These are phyloP conservation scores for Chlorella variabilis DNA, from an alignment of 163 green algal genomes.

Conservation along the genomic window DNA sequence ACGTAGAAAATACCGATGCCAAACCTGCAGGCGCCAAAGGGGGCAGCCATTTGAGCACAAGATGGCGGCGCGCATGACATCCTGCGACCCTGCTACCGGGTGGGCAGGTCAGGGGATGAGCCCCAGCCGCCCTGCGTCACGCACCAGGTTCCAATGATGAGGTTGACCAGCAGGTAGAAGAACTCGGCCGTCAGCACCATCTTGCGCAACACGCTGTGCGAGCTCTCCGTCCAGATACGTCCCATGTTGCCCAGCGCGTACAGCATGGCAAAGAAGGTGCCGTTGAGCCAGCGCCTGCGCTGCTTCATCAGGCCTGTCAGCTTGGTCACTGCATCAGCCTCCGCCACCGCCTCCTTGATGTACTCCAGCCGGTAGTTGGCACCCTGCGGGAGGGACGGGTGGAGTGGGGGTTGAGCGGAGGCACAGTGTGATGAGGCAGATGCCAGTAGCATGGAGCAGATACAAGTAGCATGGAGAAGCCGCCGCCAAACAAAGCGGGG, in stretches of 20 bases:
- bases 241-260: constrained; percentile 55
- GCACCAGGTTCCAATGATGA: constrained; percentile 49
- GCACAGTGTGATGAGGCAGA: not conserved
- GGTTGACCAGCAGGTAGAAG: constrained; percentile 46
- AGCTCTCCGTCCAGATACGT: constrained; percentile 52
- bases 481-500: not conserved
- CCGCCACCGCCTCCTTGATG: constrained; percentile 55
- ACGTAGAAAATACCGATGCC: constrained; percentile 56
- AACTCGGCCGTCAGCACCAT: constrained; percentile 47
- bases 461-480: not conserved
- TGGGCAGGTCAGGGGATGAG: no score
- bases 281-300: constrained; percentile 56
- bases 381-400: not conserved
- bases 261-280: constrained; percentile 57
- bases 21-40: constrained; percentile 46
- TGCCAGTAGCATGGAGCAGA: not conserved
- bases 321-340: constrained; percentile 53
- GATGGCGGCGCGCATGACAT: not conserved
- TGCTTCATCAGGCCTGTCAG: constrained; percentile 57
- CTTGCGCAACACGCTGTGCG: constrained; percentile 42
- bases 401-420: not conserved
- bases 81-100: no score
- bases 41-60: not conserved
- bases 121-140: not conserved
- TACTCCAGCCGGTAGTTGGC: constrained; percentile 48